Evolutionary conservation across 805 yeast genomes (phyloP).

Genomic region (Kregervanrija fluxuum): DNA sequence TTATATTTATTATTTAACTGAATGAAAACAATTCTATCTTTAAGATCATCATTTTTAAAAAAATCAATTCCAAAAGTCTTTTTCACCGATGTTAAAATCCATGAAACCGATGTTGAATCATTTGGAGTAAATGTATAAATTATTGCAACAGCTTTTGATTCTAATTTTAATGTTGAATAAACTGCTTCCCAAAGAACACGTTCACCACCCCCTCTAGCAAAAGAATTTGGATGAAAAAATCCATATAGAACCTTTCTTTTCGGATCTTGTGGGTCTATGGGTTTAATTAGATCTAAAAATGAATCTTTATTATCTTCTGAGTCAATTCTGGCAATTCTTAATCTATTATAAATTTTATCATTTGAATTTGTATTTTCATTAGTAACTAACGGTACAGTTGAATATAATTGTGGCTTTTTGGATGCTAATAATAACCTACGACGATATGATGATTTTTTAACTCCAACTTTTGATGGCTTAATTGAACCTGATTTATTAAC

Average conservation of each 20-base stretch:
- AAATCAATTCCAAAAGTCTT: slow-evolving; percentile 24
- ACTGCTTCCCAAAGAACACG: slow-evolving; percentile 95
- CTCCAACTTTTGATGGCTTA: slow-evolving; percentile 17
- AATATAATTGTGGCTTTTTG: slow-evolving; percentile 24
- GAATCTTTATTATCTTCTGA: slow-evolving; percentile 10
- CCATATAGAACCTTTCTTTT: slow-evolving; percentile 53
- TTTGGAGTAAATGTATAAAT: slow-evolving; percentile 44
- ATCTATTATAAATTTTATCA: slow-evolving; percentile 5
- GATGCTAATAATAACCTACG: slow-evolving; percentile 27
- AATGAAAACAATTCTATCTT: slow-evolving; percentile 26
- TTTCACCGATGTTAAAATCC: slow-evolving; percentile 18
- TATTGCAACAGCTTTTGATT: slow-evolving; percentile 46
- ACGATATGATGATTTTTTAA: slow-evolving; percentile 21
- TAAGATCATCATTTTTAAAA: slow-evolving; percentile 9
- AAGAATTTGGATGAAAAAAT: slow-evolving; percentile 91
- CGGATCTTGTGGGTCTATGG: slow-evolving; percentile 25
- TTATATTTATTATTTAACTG: slow-evolving; percentile 30
- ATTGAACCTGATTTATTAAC: slow-evolving; percentile 15
- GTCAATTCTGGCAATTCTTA: slow-evolving; percentile 25
- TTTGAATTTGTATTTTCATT: slow-evolving; percentile 11
- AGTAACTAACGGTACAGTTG: slow-evolving; percentile 27
- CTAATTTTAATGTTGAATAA: slow-evolving; percentile 49
- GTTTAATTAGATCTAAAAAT: slow-evolving; percentile 19
- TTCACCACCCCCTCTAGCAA: slow-evolving; percentile 98
- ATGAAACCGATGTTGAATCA: slow-evolving; percentile 17